phyloP scores from a whole-genome alignment of 345 rosid genomes.

The Zanthoxylum bungeanum region DNA sequence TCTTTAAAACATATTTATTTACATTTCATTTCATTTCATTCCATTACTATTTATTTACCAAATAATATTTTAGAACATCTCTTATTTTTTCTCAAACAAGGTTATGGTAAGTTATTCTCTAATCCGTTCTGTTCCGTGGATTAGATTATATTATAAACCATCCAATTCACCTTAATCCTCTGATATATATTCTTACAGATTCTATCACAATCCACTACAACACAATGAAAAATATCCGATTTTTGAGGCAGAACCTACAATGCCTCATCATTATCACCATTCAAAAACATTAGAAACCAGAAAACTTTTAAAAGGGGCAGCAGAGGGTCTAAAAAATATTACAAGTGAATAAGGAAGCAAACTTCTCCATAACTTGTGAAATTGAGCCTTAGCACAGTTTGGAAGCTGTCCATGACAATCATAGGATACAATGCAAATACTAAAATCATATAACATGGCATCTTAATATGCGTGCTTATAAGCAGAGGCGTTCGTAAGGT shows the following conservation, averaged over 20 bases:
- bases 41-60: no score
- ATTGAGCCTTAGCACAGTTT: not conserved
- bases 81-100: no score
- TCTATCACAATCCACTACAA: not conserved
- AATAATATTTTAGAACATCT: no score
- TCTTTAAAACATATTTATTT: no score
- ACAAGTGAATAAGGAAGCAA: not conserved
- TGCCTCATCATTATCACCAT: not conserved
- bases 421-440: not conserved
- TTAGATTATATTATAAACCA: no score
- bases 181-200: not conserved
- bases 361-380: not conserved
- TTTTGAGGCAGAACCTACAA: not conserved
- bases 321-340: not conserved
- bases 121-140: no score
- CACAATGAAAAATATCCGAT: not conserved
- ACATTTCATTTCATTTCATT: no score
- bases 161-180: no score
- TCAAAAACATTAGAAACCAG: not conserved
- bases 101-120: no score
- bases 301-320: not conserved
- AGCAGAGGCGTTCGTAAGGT: no score
- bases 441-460: not conserved
- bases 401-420: not conserved
- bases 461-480: not conserved